Evolutionary conservation across 306 rosid genomes (phyloP).

Genomic region (Hippophae tibetana): DNA sequence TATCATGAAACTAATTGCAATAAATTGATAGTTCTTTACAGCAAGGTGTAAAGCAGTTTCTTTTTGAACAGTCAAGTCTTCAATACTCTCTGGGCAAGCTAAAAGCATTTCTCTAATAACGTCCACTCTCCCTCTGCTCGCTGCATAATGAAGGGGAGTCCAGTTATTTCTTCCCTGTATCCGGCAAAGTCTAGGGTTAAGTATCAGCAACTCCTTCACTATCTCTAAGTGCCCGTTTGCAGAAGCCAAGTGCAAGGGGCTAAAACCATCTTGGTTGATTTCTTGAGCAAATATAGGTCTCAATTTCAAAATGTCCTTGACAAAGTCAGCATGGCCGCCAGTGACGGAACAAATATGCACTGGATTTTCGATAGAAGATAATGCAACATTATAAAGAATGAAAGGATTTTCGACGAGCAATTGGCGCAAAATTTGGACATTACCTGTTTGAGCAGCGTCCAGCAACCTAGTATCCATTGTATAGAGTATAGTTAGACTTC

Average conservation of each 20-base stretch:
- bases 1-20: conserved; percentile 8
- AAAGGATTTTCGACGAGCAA: conserved; percentile 8
- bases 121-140: conserved; percentile 20
- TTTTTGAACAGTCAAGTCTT: conserved; percentile 14
- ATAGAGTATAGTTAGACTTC: background rate
- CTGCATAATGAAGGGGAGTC: conserved; percentile 33
- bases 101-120: conserved; percentile 16
- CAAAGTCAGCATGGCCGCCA: conserved; percentile 14
- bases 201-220: conserved; percentile 18
- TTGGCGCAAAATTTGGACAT: conserved; percentile 8
- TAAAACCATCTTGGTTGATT: conserved; percentile 18
- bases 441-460: conserved; percentile 14
- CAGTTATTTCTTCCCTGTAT: conserved; percentile 17
- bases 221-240: conserved; percentile 27
- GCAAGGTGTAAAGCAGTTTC: conserved; percentile 29
- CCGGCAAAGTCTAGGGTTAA: conserved; percentile 19
- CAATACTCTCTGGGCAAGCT: conserved; percentile 26
- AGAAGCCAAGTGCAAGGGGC: conserved; percentile 22
- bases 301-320: conserved; percentile 6
- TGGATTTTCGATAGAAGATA: conserved; percentile 10
- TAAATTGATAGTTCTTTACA: conserved; percentile 22
- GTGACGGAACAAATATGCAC: conserved; percentile 8
- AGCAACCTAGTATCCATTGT: conserved; percentile 7
- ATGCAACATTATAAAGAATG: background rate
- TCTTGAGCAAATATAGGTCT: conserved; percentile 18